Conservation (phyloP, 2,329 filamentous ascomycete genomes). For the Fusarium liriodendri region DNA sequence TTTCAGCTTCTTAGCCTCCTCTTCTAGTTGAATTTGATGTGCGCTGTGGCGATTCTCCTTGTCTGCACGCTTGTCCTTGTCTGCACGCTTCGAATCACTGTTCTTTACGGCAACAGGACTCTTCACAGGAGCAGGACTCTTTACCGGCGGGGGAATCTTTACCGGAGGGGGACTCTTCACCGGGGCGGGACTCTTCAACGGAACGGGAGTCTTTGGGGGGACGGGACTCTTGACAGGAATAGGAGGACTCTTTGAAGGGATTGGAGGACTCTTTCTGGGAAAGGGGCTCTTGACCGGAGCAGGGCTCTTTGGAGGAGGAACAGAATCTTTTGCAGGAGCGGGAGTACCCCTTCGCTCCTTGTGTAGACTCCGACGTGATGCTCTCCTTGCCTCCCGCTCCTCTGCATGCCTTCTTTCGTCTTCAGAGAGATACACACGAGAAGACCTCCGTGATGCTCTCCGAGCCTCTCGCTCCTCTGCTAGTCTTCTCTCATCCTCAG, state of each 20-base stretch:
- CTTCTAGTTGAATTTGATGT: not conserved
- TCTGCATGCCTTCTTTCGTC: conserved; percentile 6
- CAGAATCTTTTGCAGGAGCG: not conserved
- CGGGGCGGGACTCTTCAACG: not conserved
- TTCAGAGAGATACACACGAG: not conserved
- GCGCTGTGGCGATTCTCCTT: not conserved
- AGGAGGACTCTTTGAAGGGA: not conserved
- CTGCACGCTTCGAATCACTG: conserved; percentile 1
- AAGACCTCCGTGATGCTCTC: not conserved
- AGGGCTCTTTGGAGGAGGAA: not conserved
- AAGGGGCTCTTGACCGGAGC: not conserved
- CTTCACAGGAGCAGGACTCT: not conserved
- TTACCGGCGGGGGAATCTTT: not conserved
- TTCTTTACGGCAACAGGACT: not conserved
- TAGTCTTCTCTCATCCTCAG: conserved; percentile 1
- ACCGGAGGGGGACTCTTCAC: not conserved
- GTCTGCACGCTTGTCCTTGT: not conserved
- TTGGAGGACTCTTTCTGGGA: not conserved
- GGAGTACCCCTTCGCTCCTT: not conserved
- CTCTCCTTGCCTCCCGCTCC: not conserved
- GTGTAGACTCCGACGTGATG: not conserved
- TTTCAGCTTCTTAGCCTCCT: not conserved
- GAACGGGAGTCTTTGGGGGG: not conserved
- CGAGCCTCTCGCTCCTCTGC: conserved; percentile 9
- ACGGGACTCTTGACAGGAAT: not conserved